Evolutionary conservation across 176 grass and related monocot genomes (phyloP), one percentile per base, ranked within the genome.

Genomic region (Carex parvula): DNA sequence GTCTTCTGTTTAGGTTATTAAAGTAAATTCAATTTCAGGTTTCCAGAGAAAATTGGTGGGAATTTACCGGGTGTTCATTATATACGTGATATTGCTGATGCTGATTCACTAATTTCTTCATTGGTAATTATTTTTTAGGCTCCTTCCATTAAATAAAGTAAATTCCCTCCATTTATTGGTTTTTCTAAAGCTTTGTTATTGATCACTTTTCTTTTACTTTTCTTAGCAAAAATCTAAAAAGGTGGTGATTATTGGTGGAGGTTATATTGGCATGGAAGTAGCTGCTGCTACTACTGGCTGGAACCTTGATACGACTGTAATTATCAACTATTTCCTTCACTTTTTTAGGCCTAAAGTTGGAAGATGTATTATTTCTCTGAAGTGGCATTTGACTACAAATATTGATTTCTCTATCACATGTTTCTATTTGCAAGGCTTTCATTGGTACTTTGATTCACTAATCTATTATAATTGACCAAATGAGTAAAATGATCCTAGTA

Each of bases 201-300:
- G 48, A 60, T 70, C n/a, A 63, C 81, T 69, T 57, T 87, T 81
- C 3, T 75, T 75, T 42, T 76, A 15, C 57, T 64, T 89, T 72
- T 87, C 26, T 57, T 87, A 98, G 95, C 87, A 89, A 81, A 93
- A 56, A 70, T 85, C 92, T 78, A 93, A 95, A 79, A 98, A 93
- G 46, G 53, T 98, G 76, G 89, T 87, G 62, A 75, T 98, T 87
- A 92, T 98, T 79, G 95, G 95, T 66, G 95, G 95, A 83, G 95
- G 95, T 24, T 98, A 98, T 88, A 98, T 98, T 89, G 95, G 95
- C 84, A 98, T 95, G 95, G 95, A 98, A 81, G 89, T 98, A 67
- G 92, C 91, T 77, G 91, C 92, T 69, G 95, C 92, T 78, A 87
- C 92, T 81, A 91, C 89, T 78, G 91, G 89, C 6, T 98, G 95